phyloP scores from a whole-genome alignment of 1,284 basidiomycete species.

The Pseudozyma sp. region DNA sequence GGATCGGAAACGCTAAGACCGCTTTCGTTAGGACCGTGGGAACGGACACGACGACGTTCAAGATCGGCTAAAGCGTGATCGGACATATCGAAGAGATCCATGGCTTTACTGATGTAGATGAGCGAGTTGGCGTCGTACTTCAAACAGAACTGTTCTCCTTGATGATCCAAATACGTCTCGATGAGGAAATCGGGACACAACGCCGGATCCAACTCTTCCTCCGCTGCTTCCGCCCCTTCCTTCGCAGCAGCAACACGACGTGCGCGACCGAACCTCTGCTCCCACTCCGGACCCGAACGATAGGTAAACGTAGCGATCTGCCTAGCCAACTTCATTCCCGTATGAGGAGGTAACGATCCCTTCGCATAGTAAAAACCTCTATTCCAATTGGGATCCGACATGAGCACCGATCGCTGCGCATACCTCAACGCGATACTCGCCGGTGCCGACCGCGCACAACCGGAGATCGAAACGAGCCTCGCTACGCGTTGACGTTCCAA shows the following conservation, averaged over 20 bases:
- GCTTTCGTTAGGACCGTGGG: constrained; percentile 39
- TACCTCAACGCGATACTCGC: constrained; percentile 94
- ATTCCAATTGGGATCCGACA: constrained; percentile 99
- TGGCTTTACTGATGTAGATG: constrained; percentile 94
- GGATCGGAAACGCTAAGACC: constrained; percentile 20
- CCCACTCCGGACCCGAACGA: constrained; percentile 98
- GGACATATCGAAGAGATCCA: constrained; percentile 99
- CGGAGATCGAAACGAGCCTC: constrained; percentile 91
- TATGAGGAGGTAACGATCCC: constrained; percentile 86
- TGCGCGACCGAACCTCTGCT: constrained; percentile 90
- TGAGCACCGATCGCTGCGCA: constrained; percentile 92
- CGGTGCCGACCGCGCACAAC: constrained; percentile 89
- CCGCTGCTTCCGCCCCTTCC: constrained; percentile 1
- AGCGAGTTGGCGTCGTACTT: constrained; percentile 99
- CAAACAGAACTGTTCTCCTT: constrained; percentile 86
- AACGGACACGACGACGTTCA: constrained; percentile 46
- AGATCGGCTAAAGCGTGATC: constrained; percentile 80
- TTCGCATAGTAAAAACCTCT: constrained; percentile 94
- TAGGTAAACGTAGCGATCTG: constrained; percentile 99
- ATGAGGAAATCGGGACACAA: constrained; percentile 98
- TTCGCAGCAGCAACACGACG: constrained; percentile 70
- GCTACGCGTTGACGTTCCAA: constrained; percentile 88
- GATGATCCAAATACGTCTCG: constrained; percentile 98
- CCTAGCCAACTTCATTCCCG: constrained; percentile 97
- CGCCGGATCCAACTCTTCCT: constrained; percentile 69